A percentile compares a stretch with the other conserved stretches of the same genome.
Evolutionary conservation across 2,329 filamentous ascomycete species (phyloP).

Genomic region (Xylaria sp.): DNA sequence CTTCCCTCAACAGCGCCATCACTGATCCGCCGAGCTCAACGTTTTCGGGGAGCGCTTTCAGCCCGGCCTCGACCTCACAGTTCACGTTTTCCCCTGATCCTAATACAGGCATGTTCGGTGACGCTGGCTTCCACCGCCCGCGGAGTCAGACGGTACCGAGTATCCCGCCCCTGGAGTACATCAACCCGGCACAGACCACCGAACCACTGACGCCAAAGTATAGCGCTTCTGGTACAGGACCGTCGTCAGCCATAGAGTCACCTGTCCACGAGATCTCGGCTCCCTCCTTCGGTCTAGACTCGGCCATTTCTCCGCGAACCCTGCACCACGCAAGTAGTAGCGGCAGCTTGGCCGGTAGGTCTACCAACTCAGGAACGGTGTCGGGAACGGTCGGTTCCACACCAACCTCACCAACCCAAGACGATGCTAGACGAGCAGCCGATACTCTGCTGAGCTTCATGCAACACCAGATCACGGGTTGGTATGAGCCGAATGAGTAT

Average conservation of each 20-base stretch:
- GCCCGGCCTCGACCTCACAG: constrained; percentile 77
- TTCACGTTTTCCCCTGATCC: constrained; percentile 81
- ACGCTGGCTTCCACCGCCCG: constrained; percentile 75
- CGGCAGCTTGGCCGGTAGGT: constrained; percentile 57
- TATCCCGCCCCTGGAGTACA: constrained; percentile 68
- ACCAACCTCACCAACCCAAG: constrained; percentile 77
- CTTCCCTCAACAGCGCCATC: constrained; percentile 74
- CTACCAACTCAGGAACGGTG: constrained; percentile 49
- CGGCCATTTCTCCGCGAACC: constrained; percentile 56
- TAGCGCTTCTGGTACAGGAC: constrained; percentile 57
- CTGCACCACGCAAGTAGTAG: constrained; percentile 64
- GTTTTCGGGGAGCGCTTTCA: constrained; percentile 77
- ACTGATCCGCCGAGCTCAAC: constrained; percentile 71
- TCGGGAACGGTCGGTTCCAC: constrained; percentile 62
- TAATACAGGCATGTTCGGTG: constrained; percentile 71
- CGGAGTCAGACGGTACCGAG: constrained; percentile 88
- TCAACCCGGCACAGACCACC: constrained; percentile 55
- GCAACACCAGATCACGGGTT: constrained; percentile 70
- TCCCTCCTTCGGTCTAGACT: constrained; percentile 57
- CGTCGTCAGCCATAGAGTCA: constrained; percentile 64
- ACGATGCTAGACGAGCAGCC: constrained; percentile 84
- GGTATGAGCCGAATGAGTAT: constrained; percentile 82
- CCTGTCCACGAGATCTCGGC: constrained; percentile 59
- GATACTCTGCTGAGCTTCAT: constrained; percentile 86
- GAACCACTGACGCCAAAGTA: constrained; percentile 64